phyloP scores from a whole-genome alignment of 495 filamentous ascomycete genomes.

The Penicillium flavigenum region DNA sequence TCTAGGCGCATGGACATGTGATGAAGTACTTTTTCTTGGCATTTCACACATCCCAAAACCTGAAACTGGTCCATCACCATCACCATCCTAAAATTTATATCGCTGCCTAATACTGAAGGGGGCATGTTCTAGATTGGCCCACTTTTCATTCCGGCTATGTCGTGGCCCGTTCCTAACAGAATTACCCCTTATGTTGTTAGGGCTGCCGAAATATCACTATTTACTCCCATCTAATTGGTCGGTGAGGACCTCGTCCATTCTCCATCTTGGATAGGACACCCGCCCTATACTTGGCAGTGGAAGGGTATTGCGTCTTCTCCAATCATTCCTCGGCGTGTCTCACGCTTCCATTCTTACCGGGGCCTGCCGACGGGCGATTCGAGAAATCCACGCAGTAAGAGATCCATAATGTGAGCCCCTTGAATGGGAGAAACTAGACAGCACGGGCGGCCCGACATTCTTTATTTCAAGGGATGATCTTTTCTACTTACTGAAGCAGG shows the following conservation, averaged over 20 bases:
- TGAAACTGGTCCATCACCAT: too few species aligned
- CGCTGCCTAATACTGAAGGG: slow-evolving; percentile 1
- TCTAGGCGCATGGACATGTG: background rate
- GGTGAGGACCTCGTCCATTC: background rate
- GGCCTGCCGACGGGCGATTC: background rate
- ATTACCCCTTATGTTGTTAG: slow-evolving; percentile 16
- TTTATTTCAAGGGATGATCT: background rate
- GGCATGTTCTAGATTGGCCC: slow-evolving; percentile 12
- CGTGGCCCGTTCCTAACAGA: slow-evolving; percentile 21
- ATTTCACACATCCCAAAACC: background rate
- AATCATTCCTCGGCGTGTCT: slow-evolving; percentile 7
- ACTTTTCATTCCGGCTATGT: slow-evolving; percentile 24
- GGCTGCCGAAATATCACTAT: slow-evolving; percentile 9
- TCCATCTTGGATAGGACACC: background rate
- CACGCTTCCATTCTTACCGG: slow-evolving; percentile 2
- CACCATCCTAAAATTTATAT: too few species aligned
- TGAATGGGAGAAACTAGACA: background rate
- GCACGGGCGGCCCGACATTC: background rate
- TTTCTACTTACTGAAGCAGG: background rate
- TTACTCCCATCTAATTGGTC: background rate
- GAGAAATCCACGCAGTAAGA: background rate
- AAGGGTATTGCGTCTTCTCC: background rate
- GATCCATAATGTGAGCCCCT: too few species aligned
- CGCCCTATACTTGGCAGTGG: slow-evolving; percentile 13
- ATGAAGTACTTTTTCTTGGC: background rate